Evolutionary conservation across 176 grass and related monocot genomes (phyloP).

Genomic region (Microstegium vimineum): DNA sequence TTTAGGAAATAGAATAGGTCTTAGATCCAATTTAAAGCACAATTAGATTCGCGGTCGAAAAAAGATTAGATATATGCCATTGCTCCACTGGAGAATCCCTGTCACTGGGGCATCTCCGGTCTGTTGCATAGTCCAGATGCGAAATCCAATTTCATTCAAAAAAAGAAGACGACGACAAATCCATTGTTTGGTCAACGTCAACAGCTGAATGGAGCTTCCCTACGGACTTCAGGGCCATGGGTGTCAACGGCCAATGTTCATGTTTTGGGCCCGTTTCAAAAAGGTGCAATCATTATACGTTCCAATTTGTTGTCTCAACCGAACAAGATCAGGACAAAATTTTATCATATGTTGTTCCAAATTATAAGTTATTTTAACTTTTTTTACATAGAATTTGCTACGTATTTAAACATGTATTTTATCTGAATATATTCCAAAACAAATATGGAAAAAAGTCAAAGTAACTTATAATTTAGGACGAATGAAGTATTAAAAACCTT

Average conservation of each 20-base stretch:
- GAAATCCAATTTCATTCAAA: no score
- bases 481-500: no score
- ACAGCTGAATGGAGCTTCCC: neutral
- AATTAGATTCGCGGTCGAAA: neutral
- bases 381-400: no score
- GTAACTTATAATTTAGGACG: no score
- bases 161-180: neutral
- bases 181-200: neutral
- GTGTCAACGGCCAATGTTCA: neutral
- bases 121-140: neutral
- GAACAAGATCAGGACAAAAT: neutral
- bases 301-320: neutral
- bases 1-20: neutral
- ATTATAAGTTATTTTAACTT: no score
- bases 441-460: no score
- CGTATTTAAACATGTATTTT: no score
- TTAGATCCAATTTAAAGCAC: neutral
- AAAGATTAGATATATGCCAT: neutral
- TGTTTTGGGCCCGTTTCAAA: neutral
- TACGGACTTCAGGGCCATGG: neutral
- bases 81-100: neutral
- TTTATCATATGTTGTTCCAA: no score
- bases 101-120: neutral
- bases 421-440: no score
- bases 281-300: neutral